Conservation (phyloP, 2,329 filamentous ascomycete species). For the Calonectria ilicicola region DNA sequence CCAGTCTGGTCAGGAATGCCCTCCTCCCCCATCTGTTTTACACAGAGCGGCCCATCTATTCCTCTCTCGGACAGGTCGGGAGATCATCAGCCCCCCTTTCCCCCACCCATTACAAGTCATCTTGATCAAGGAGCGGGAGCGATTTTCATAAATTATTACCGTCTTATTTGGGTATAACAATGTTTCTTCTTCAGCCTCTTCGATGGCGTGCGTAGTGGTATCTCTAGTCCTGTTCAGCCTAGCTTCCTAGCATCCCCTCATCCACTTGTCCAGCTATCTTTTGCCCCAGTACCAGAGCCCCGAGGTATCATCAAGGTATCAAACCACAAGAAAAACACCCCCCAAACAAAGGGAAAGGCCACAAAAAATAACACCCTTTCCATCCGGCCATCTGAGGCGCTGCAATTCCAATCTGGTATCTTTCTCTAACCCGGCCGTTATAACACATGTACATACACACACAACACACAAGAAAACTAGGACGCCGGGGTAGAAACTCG, state of each 20-base stretch:
- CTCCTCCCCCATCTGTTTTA: neutral
- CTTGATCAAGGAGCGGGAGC: neutral
- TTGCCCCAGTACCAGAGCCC: neutral
- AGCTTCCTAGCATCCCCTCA: slow-evolving; percentile 3
- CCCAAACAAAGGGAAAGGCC: neutral
- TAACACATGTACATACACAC: neutral
- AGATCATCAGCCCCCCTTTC: neutral
- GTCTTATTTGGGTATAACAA: neutral
- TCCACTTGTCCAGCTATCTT: slow-evolving; percentile 3
- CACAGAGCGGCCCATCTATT: neutral
- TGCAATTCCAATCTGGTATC: slow-evolving; percentile 25
- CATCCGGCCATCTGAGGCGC: neutral
- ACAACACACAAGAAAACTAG: slow-evolving; percentile 4
- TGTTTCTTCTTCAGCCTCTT: neutral
- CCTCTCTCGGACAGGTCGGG: neutral
- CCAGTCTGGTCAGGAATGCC: neutral
- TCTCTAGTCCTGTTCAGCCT: slow-evolving; percentile 17
- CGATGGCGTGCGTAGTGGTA: neutral
- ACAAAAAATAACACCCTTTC: slow-evolving; percentile 1
- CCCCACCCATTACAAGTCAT: neutral
- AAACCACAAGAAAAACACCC: slow-evolving; percentile 14
- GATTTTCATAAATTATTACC: neutral
- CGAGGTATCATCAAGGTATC: slow-evolving; percentile 19
- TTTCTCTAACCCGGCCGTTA: slow-evolving; percentile 5
- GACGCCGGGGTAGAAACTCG: slow-evolving; percentile 1